Evolutionary conservation across 2,329 filamentous ascomycete species (phyloP), one percentile per base, ranked within the genome.

Genomic region (Berkeleyomyces basicola): DNA sequence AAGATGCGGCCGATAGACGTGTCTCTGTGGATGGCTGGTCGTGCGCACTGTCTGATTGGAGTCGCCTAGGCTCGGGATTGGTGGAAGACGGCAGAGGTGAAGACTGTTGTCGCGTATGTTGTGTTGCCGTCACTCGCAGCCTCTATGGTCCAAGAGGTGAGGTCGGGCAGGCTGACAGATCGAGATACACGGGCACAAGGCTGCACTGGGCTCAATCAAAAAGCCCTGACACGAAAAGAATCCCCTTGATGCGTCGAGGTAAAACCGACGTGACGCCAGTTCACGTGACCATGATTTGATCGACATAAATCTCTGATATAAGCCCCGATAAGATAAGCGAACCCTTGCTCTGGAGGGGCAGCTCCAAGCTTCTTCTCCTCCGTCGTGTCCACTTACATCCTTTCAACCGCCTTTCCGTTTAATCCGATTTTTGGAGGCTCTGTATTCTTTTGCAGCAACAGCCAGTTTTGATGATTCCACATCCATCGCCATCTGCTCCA

Each of bases 301-400:
- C 23, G 23, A 23, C 23, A 23, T 23, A 23, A 23, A 23, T 23
- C 23, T 23, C 23, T 23, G 23, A 55, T 55, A 14, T 47, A 36
- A 42, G 42, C 36, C 36, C 49, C 33, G 63, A 64, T 64, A 64
- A 64, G 63, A 64, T 64, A 64, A 64, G 63, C 6, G 3, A 64
- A 11, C 63, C 59, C 16, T 33, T 42, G 47, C 47, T 23, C 40
- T 60, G 16, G 58, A 49, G 47, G 58, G 58, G 49, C 47, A 61
- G 33, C 33, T 43, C 7, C 37, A 61, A 61, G 44, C 59, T 61
- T 61, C 16, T 16, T 42, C 14, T 55, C 43, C 4, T 46, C 57
- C 42, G 40, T 14, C 44, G 23, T 53, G 33, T 61, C 37, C 40
- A 53, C 46, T 43, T 61, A 43, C 46, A 40, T 40, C 23, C 42